A percentile compares a stretch with the other conserved stretches of the same genome.
These are phyloP conservation scores for Apiospora sp. DNA, from an alignment of 2,329 filamentous ascomycete species.

Conservation along the genomic window DNA sequence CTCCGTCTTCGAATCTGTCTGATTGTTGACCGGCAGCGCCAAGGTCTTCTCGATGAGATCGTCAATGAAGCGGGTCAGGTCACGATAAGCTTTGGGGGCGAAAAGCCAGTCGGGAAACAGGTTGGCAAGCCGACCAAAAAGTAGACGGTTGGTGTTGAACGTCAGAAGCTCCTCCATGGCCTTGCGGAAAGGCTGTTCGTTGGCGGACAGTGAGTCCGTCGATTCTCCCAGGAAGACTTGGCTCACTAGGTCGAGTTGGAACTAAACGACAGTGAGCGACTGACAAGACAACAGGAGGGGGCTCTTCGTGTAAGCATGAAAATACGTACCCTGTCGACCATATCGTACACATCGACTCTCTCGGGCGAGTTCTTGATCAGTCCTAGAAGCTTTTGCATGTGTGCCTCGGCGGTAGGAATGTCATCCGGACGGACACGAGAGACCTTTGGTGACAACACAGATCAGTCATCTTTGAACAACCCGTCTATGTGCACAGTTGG, in stretches of 20 bases:
- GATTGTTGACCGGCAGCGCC: slow-evolving; percentile 10
- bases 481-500: neutral
- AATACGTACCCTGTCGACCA: slow-evolving; percentile 12
- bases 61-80: slow-evolving; percentile 20
- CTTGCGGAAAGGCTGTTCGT: slow-evolving; percentile 23
- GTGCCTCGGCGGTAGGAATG: slow-evolving; percentile 11
- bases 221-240: slow-evolving; percentile 21
- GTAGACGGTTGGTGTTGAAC: slow-evolving; percentile 20
- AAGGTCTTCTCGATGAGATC: slow-evolving; percentile 22
- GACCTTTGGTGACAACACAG: neutral
- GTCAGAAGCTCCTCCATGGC: slow-evolving; percentile 22
- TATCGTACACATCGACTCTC: slow-evolving; percentile 20
- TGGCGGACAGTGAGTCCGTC: slow-evolving; percentile 5
- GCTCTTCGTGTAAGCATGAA: neutral
- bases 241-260: slow-evolving; percentile 22
- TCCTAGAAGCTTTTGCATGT: slow-evolving; percentile 17
- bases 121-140: slow-evolving; percentile 13
- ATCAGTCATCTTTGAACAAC: neutral
- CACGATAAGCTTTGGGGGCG: slow-evolving; percentile 12
- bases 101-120: slow-evolving; percentile 20
- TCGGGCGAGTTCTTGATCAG: slow-evolving; percentile 5
- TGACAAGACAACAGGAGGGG: neutral
- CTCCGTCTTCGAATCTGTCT: slow-evolving; percentile 13
- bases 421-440: slow-evolving; percentile 23
- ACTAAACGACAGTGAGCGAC: neutral